Conservation (phyloP, 257 asterid species). For the Schizonepeta tenuifolia region DNA sequence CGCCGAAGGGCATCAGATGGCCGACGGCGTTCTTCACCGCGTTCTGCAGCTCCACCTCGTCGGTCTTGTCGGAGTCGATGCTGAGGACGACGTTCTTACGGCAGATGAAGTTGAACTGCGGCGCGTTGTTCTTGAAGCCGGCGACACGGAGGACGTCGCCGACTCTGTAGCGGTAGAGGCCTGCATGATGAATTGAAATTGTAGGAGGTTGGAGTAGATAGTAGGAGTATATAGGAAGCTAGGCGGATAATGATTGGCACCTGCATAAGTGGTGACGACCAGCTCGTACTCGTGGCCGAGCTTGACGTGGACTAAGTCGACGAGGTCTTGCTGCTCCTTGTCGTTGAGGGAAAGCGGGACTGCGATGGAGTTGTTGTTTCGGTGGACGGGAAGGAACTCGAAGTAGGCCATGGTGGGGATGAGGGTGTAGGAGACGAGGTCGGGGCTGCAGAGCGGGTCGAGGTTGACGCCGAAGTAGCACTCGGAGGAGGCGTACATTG, state of each 20-base stretch:
- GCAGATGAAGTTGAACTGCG: slow-evolving; percentile 90
- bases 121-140: slow-evolving; percentile 93
- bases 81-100: slow-evolving; percentile 83
- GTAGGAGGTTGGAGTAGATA: too few species aligned
- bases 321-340: slow-evolving; percentile 66
- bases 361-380: slow-evolving; percentile 47
- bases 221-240: too few species aligned
- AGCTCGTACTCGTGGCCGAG: slow-evolving; percentile 86
- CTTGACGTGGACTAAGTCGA: slow-evolving; percentile 75
- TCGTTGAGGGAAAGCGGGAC: slow-evolving; percentile 60
- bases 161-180: slow-evolving; percentile 81
- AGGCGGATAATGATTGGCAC: too few species aligned
- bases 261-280: slow-evolving; percentile 87
- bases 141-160: slow-evolving; percentile 91
- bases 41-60: slow-evolving; percentile 87
- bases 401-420: slow-evolving; percentile 84
- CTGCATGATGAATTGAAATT: slow-evolving; percentile 43
- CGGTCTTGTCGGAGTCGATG: slow-evolving; percentile 87
- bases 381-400: slow-evolving; percentile 73
- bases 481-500: slow-evolving; percentile 95
- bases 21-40: slow-evolving; percentile 70
- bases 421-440: slow-evolving; percentile 81
- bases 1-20: slow-evolving; percentile 70
- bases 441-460: slow-evolving; percentile 78
- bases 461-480: slow-evolving; percentile 93